phyloP scores from a whole-genome alignment of 2,329 filamentous ascomycete species.

The Colletotrichum sp. region DNA sequence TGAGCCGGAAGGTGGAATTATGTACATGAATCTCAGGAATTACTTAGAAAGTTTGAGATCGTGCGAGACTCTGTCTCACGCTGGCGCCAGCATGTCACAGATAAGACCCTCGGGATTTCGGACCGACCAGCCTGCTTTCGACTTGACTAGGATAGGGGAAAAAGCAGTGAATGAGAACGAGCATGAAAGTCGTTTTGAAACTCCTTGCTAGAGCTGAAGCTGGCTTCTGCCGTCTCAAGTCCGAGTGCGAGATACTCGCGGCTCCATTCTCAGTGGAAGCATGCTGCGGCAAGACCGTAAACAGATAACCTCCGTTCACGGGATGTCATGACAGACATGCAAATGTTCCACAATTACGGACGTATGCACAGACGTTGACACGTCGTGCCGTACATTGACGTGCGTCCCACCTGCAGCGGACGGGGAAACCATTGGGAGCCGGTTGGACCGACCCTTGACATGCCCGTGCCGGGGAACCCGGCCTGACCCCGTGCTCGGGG shows the following conservation, averaged over 20 bases:
- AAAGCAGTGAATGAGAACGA: no score
- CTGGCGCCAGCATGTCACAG: no score
- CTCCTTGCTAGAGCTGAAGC: background rate
- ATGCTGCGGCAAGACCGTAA: background rate
- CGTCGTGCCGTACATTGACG: background rate
- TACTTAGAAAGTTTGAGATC: no score
- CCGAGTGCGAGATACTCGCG: background rate
- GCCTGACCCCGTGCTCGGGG: background rate
- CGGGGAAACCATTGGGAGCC: background rate
- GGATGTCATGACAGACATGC: background rate
- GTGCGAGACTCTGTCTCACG: no score
- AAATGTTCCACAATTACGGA: background rate
- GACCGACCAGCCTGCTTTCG: no score
- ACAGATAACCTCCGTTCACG: background rate
- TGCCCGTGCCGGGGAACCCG: background rate
- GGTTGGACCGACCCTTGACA: background rate
- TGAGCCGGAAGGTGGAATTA: background rate
- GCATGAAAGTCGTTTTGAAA: no score
- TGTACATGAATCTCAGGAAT: no score
- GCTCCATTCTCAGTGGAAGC: background rate
- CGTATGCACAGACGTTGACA: background rate
- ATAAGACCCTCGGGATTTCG: no score
- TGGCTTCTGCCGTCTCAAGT: background rate
- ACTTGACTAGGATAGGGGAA: no score
- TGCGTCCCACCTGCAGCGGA: background rate